Evolutionary conservation across 2,329 filamentous ascomycete genomes (phyloP).

Genomic region (Chalaropsis ovoidea): DNA sequence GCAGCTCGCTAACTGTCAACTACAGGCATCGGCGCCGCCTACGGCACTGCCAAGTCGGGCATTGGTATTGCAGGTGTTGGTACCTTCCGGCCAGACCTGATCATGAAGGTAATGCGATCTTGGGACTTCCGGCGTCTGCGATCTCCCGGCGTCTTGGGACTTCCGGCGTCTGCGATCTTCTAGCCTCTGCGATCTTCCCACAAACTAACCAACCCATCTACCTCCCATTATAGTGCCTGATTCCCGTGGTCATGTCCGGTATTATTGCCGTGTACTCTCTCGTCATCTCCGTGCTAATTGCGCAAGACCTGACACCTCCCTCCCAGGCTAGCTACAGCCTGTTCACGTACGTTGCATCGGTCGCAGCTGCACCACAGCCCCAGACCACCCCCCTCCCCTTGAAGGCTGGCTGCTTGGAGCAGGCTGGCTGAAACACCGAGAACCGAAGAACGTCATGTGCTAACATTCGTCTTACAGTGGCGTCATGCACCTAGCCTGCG

Average conservation of each 20-base stretch:
- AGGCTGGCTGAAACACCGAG: neutral
- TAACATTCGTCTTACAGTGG: constrained; percentile 43
- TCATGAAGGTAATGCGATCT: constrained; percentile 69
- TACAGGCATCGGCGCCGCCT: constrained; percentile 61
- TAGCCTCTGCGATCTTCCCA: no score
- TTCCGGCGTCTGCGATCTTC: no score
- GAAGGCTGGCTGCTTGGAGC: no score
- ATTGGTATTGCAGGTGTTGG: constrained; percentile 80
- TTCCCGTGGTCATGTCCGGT: constrained; percentile 94
- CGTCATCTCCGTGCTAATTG: constrained; percentile 92
- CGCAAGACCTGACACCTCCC: constrained; percentile 72
- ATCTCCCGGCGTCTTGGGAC: no score
- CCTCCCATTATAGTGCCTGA: constrained; percentile 52
- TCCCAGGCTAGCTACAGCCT: constrained; percentile 60
- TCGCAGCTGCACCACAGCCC: no score
- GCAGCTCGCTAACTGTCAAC: constrained; percentile 17
- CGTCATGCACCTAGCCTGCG: constrained; percentile 87
- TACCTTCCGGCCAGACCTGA: constrained; percentile 73
- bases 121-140: no score
- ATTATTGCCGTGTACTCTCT: constrained; percentile 97
- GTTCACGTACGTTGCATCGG: constrained; percentile 54
- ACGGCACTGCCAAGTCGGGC: constrained; percentile 78
- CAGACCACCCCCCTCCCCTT: no score
- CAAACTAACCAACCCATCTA: neutral
- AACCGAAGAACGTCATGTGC: neutral